Evolutionary conservation across 768 basidiomycete species (phyloP).

Genomic region (Lepiota brunneoincarnata): DNA sequence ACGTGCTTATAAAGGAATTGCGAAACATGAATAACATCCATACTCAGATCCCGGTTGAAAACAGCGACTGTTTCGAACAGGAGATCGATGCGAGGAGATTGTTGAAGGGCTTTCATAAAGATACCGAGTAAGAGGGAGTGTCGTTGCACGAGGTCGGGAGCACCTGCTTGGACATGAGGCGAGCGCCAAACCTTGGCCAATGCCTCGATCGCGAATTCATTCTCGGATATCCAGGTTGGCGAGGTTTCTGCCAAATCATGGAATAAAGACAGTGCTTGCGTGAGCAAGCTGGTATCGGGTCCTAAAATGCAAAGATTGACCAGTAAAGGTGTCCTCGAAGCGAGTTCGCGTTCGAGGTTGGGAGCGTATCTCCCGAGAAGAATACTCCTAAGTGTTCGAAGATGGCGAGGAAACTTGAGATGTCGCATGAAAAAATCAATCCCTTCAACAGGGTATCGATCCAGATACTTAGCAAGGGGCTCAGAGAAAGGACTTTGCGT

Average conservation of each 20-base stretch:
- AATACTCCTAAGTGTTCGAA: constrained; percentile 83
- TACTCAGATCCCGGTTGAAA: constrained; percentile 75
- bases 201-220: constrained; percentile 64
- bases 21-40: constrained; percentile 76
- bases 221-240: constrained; percentile 69
- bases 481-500: constrained; percentile 89
- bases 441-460: constrained; percentile 86
- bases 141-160: constrained; percentile 52
- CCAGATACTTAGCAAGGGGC: constrained; percentile 86
- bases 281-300: constrained; percentile 45
- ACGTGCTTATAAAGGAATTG: constrained; percentile 88
- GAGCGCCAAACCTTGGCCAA: constrained; percentile 73
- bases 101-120: constrained; percentile 69
- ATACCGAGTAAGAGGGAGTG: constrained; percentile 70
- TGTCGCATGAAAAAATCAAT: constrained; percentile 81
- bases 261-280: constrained; percentile 75
- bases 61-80: constrained; percentile 84
- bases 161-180: constrained; percentile 43
- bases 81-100: constrained; percentile 78
- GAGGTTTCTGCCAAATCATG: constrained; percentile 69
- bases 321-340: constrained; percentile 54
- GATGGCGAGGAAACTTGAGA: constrained; percentile 72
- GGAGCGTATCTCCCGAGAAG: constrained; percentile 79
- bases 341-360: constrained; percentile 65
- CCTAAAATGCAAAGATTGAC: constrained; percentile 49